These are phyloP conservation scores for Cicer cuneatum DNA, from an alignment of 306 rosid species.

Conservation along the genomic window DNA sequence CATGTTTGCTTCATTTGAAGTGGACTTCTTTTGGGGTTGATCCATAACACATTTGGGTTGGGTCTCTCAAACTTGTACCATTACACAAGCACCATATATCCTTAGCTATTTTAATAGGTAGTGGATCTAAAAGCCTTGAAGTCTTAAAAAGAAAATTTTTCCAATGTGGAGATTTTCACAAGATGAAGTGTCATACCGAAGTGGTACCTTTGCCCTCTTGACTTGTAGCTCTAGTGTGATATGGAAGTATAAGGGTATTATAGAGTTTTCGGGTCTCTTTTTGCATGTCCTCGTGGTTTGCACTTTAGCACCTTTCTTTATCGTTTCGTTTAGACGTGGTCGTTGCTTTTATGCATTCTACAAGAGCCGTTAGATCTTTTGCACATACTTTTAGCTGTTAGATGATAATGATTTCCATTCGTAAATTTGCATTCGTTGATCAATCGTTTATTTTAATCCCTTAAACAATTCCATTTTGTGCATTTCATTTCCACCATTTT, in stretches of 20 bases:
- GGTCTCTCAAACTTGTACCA: background rate
- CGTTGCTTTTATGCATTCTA: background rate
- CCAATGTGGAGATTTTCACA: background rate
- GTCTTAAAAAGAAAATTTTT: background rate
- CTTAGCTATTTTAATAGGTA: background rate
- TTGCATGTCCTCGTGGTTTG: too few relatives aligned
- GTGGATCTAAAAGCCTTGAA: too few relatives aligned
- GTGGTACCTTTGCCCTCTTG: background rate
- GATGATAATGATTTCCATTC: too few relatives aligned
- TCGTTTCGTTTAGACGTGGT: too few relatives aligned
- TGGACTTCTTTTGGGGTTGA: background rate
- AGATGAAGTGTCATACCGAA: background rate
- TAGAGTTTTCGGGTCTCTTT: background rate
- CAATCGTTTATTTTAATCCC: too few relatives aligned
- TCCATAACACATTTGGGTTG: background rate
- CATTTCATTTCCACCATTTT: too few relatives aligned
- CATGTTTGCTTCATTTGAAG: background rate
- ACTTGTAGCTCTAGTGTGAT: background rate
- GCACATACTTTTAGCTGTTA: too few relatives aligned
- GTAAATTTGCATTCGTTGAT: too few relatives aligned
- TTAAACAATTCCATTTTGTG: too few relatives aligned
- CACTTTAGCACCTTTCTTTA: background rate
- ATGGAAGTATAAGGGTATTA: background rate
- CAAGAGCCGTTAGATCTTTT: background rate
- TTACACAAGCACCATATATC: background rate